Base-by-base conservation (phyloP, 805 yeast genomes). In the Barnettozyma vustinii region DNA sequence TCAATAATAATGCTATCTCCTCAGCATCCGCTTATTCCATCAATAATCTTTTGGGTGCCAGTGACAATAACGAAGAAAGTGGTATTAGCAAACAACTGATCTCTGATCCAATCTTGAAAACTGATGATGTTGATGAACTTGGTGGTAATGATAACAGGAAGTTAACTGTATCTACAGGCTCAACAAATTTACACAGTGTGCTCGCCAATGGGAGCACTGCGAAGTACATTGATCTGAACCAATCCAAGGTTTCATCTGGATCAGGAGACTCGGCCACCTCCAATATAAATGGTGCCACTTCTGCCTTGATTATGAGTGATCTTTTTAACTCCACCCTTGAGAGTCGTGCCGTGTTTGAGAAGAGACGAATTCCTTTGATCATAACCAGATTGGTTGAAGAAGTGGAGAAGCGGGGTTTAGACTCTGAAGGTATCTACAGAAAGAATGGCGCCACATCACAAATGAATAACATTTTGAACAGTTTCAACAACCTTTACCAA, bases 381-480 rank as follows among this genome's bases (percentile, higher is more conserved):
- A 76, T 94, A 10, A 71, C 83, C 12, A 73, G 79, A 49, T 88
- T 97, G 67, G 67, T 90, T 6, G 70, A 73, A 21, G 94, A 84
- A 57, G 89, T 94, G 46, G 97, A 92, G 67, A 61, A 62, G 7
- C 72, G 88, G 50, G 96, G 96, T 5, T 66, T 91, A 56, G 80
- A 76, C 37, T 69, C 74, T 52, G 98, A 91, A 66, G 99, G 99
- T 9, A 76, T 94, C 33, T 94, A 94, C 69, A 74, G 99, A 56
- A 84, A 91, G 56, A 84, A 95, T 42, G 99, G 76, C 37, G 55
- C 60, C 16, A 51, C 58, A 2, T 58, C 52, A 52, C 74, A 56
- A 62, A 74, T 58, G 66, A 68, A 60, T 64, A 62, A 51, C 47
- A 56, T 61, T 20, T 47, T 63, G 43, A 56, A 56, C 25, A 71